Base-by-base conservation (phyloP, 768 basidiomycete species). In the Boletus reticuloceps region DNA sequence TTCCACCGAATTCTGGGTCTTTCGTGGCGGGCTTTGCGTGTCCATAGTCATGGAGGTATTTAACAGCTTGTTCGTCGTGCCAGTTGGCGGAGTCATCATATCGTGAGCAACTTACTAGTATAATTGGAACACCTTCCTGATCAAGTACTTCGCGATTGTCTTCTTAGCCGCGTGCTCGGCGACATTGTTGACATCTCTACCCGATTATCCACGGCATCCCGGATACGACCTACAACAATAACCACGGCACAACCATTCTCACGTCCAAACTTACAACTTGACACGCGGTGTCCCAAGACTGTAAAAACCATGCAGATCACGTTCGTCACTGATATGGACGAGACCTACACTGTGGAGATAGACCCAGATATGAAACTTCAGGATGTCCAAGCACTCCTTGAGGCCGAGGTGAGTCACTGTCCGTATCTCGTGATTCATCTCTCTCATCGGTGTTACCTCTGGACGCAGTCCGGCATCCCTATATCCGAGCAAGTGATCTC, bases 361-460 rank as follows among this genome's bases (percentile, higher is more conserved):
- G 92, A 94, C 73, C 82, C 91, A 2, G 81, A 79, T 50, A 94
- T 98, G 90, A 86, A 91, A 70, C 82, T 98, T 27, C 90, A 92
- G 76, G 89, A 95, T 69, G 86, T 98, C 37, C 88, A 89, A 82
- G 96, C 92, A 13, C 77, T 98, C 51, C 79, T 97, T n/a, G 72
- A 97, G 72, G 95, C 88, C 0, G 95, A 98, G 83, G 96, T 94
- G 69, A 69, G 86, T 68, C n/a, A 41, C 49, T 32, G 19, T 17
- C 22, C 22, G 11, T 29, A 41, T 47, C 31, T n/a, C 46, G 12
- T 42, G 29, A 9, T 22, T n/a, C 37, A 31, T 38, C 42, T 36
- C 34, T 9, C 32, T 47, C 20, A 19, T 54, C 14, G 12, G 14
- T 36, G 34, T 12, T 36, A 36, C 27, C 44, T 13, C 36, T 38